Conservation (phyloP, 176 grass and related monocot species). For the Paspalum vaginatum region DNA sequence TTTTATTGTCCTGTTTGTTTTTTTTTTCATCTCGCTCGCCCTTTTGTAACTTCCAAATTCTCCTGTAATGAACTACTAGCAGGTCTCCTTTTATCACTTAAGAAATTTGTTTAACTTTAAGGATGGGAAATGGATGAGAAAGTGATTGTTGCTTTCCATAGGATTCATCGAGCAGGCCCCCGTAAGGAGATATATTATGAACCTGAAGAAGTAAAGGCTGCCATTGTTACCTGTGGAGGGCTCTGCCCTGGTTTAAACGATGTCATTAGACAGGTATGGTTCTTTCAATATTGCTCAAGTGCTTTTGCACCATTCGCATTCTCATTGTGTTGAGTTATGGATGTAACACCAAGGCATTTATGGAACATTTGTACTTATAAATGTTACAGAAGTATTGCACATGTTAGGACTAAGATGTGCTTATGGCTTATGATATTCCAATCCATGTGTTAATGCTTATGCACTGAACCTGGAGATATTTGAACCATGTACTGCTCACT, state of each 20-base stretch:
- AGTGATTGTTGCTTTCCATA: conserved; percentile 47
- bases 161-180: conserved; percentile 93
- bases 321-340: background rate
- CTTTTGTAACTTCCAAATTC: background rate
- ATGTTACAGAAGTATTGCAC: no score
- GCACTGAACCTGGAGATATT: background rate
- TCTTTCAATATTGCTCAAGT: conserved; percentile 14
- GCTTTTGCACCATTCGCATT: background rate
- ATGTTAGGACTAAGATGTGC: no score
- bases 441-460: conserved; percentile 12
- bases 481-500: background rate
- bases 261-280: conserved; percentile 89
- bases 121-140: background rate
- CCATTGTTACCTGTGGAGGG: conserved; percentile 95
- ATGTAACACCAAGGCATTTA: background rate
- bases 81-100: background rate
- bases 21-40: background rate
- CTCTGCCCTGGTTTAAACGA: conserved; percentile 97
- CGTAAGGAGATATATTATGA: conserved; percentile 94
- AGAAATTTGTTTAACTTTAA: conserved; percentile 9
- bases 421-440: conserved; percentile 7
- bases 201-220: conserved; percentile 93
- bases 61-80: background rate
- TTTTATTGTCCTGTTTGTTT: background rate
- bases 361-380: background rate